phyloP scores from a whole-genome alignment of 1,284 basidiomycete species.

The Phenoliferia sp. region DNA sequence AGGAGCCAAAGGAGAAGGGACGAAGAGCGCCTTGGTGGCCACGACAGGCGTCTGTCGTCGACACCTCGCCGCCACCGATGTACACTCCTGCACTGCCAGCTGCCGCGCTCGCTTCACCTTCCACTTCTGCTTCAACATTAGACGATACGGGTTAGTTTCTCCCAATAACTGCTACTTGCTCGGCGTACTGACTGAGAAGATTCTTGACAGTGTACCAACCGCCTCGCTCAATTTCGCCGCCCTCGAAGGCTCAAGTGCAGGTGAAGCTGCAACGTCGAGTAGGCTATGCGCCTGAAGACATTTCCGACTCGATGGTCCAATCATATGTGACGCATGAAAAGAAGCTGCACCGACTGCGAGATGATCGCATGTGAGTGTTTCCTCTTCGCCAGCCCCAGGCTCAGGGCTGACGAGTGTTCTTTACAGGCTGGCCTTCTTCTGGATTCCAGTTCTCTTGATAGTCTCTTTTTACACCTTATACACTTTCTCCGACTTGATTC shows the following conservation, averaged over 20 bases:
- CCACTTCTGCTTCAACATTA: not conserved
- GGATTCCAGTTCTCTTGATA: constrained; percentile 1
- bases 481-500: not conserved
- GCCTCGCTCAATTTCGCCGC: not conserved
- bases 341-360: not conserved
- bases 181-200: not conserved
- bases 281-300: not conserved
- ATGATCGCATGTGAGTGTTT: constrained; percentile 2
- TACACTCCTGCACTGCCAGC: constrained; percentile 20
- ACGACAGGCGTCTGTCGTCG: constrained; percentile 12
- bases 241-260: not conserved
- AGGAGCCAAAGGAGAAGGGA: not conserved
- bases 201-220: not conserved
- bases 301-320: not conserved
- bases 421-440: not conserved
- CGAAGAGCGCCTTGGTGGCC: not conserved
- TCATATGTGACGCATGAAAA: not conserved
- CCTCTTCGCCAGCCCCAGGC: not conserved
- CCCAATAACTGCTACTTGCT: not conserved
- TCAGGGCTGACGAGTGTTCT: not conserved
- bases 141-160: not conserved
- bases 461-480: constrained; percentile 1
- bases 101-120: not conserved
- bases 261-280: not conserved
- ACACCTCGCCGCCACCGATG: constrained; percentile 26